phyloP scores from a whole-genome alignment of 495 filamentous ascomycete genomes.

The Bombardia bombarda region DNA sequence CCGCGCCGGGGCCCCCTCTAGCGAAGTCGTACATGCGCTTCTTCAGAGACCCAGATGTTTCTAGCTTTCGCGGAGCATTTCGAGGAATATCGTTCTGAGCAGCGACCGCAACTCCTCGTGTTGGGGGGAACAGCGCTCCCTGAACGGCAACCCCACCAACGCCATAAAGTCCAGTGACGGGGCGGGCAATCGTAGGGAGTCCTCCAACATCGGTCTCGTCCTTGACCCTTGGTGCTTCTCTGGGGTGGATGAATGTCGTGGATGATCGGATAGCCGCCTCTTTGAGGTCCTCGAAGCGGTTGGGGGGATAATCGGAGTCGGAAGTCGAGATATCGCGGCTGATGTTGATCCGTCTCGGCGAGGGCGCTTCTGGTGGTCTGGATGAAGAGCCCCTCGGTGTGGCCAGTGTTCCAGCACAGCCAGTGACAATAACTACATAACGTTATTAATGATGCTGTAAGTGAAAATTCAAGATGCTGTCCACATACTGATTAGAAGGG shows the following conservation, averaged over 20 bases:
- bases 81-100: no score
- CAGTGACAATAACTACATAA: slow-evolving; percentile 18
- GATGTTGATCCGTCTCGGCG: slow-evolving; percentile 20
- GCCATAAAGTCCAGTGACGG: slow-evolving; percentile 11
- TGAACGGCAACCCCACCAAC: slow-evolving; percentile 13
- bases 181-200: slow-evolving; percentile 16
- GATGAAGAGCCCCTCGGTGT: slow-evolving; percentile 9
- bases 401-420: slow-evolving; percentile 15
- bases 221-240: slow-evolving; percentile 18
- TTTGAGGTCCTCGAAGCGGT: slow-evolving; percentile 40
- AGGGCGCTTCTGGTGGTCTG: slow-evolving; percentile 23
- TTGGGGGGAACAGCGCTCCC: slow-evolving; percentile 12
- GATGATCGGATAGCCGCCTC: slow-evolving; percentile 27
- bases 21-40: slow-evolving; percentile 19
- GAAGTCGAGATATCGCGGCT: slow-evolving; percentile 34
- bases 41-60: slow-evolving; percentile 21
- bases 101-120: slow-evolving; percentile 6
- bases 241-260: slow-evolving; percentile 27
- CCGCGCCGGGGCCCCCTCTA: slow-evolving; percentile 20
- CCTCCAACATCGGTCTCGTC: slow-evolving; percentile 9
- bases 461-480: background rate
- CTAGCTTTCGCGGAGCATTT: slow-evolving; percentile 14
- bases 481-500: slow-evolving; percentile 40
- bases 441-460: background rate
- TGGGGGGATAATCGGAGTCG: slow-evolving; percentile 35